Percentiles rank a stretch among this genome's conserved stretches.
phyloP scores from a whole-genome alignment of 1,284 basidiomycete species.

The Cystobasidium slooffiae region DNA sequence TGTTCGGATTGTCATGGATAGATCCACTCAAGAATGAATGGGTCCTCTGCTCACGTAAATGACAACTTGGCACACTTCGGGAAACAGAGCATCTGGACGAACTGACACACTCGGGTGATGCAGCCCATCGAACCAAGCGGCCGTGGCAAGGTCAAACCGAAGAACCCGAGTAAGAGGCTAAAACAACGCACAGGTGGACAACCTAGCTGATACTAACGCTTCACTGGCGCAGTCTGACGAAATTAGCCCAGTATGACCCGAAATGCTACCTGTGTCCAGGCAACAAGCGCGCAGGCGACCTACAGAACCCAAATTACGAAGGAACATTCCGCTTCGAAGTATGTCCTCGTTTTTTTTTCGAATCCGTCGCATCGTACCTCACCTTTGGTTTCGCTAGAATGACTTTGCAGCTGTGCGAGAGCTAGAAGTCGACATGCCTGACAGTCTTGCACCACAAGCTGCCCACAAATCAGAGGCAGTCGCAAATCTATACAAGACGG shows the following conservation, averaged over 20 bases:
- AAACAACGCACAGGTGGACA: background rate
- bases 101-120: background rate
- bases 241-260: constrained; percentile 72
- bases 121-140: constrained; percentile 65
- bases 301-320: constrained; percentile 71
- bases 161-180: constrained; percentile 61
- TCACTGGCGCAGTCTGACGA: constrained; percentile 20
- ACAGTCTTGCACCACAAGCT: constrained; percentile 22
- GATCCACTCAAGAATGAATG: constrained; percentile 61
- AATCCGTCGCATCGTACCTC: constrained; percentile 64
- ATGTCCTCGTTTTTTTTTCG: constrained; percentile 56
- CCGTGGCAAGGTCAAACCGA: constrained; percentile 87
- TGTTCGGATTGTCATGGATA: constrained; percentile 30
- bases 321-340: constrained; percentile 63
- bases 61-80: background rate
- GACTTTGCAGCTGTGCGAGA: constrained; percentile 52
- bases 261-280: constrained; percentile 90
- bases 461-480: background rate
- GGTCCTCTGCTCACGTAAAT: constrained; percentile 63
- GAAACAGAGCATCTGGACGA: background rate
- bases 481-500: constrained; percentile 64
- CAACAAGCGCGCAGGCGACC: constrained; percentile 77
- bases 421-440: constrained; percentile 44
- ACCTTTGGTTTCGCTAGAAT: constrained; percentile 51
- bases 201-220: background rate